Percentiles rank a stretch among this genome's conserved stretches.
phyloP scores from a whole-genome alignment of 148 eudicot genomes.

The Nyssa sinensis region DNA sequence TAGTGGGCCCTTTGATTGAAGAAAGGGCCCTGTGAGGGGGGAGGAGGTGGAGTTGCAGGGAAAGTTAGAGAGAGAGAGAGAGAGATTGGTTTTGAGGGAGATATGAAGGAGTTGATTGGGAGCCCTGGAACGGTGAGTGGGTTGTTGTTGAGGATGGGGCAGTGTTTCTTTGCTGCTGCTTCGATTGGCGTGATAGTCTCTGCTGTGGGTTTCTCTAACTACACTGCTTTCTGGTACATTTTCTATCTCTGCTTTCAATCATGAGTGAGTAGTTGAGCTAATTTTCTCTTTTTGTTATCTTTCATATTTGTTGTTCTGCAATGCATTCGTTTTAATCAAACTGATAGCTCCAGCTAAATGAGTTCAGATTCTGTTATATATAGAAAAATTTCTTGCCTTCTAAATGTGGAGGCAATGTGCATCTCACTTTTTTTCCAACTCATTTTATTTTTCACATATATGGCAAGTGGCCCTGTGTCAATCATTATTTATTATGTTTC shows the following conservation, averaged over 20 bases:
- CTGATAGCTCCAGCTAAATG: not conserved
- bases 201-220: conserved; percentile 51
- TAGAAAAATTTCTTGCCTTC: not conserved
- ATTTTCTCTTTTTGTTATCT: not conserved
- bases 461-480: not conserved
- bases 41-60: not conserved
- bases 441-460: too few species aligned
- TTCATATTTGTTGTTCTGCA: not conserved
- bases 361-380: not conserved
- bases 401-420: not conserved
- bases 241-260: not conserved
- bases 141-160: conserved; percentile 47
- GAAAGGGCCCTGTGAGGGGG: not conserved
- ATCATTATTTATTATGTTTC: not conserved
- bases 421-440: too few species aligned
- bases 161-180: conserved; percentile 53
- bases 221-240: conserved; percentile 57
- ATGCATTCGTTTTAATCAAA: not conserved
- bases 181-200: conserved; percentile 51
- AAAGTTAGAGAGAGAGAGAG: not conserved
- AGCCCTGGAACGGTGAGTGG: conserved; percentile 54
- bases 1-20: not conserved
- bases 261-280: not conserved
- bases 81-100: not conserved
- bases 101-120: conserved; percentile 51